Base-by-base conservation (phyloP, 177 flowering plant species). In the Vitis hybrid region DNA sequence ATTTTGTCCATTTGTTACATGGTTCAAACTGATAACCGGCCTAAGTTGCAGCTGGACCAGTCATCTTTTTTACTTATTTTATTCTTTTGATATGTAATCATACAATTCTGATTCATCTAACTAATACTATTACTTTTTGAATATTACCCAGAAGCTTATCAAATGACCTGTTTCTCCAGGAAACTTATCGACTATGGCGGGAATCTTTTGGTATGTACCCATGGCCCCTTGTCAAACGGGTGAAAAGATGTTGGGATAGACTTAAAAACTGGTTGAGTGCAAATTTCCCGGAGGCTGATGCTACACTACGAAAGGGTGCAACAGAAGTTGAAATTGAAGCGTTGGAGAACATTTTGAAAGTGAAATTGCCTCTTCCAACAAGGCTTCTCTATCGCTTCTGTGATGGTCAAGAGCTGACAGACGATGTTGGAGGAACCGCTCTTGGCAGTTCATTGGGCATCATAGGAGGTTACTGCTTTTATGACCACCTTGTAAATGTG, bases 391-490 rank as follows among this genome's bases (percentile, higher is more conserved):
- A 93, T 80, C 91, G 98, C 3, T 85, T 95, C 71, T 82, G 76
- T 73, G 85, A 91, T 83, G 99, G 99, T 60, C 99, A 95, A 71
- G 85, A 80, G 11, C 51, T 79, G 26, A 39, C 58, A 5, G 51
- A 66, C 14, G 61, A 70, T 51, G 56, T 29, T 10, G 51, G 62
- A 53, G 60, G 29, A 18, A 71, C 52, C 9, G 14, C 22, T 4
- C 56, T 49, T 22, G 76, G 74, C 7, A 15, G 64, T 62, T 16
- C 79, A 49, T 71, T 82, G 82, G 99, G 99, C 56, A 75, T 93
- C 7, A 86, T 95, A 48, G 99, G 99, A 64, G 99, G 99, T 51
- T 95, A 95, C 72, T 74, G 78, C 50, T 84, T 89, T 64, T 91
- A 91, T 74, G 66, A 70, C 2, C 89, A 89, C 53, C 15, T 66